phyloP scores from a whole-genome alignment of 2,329 filamentous ascomycete genomes.

The Verruconis gallopava region DNA sequence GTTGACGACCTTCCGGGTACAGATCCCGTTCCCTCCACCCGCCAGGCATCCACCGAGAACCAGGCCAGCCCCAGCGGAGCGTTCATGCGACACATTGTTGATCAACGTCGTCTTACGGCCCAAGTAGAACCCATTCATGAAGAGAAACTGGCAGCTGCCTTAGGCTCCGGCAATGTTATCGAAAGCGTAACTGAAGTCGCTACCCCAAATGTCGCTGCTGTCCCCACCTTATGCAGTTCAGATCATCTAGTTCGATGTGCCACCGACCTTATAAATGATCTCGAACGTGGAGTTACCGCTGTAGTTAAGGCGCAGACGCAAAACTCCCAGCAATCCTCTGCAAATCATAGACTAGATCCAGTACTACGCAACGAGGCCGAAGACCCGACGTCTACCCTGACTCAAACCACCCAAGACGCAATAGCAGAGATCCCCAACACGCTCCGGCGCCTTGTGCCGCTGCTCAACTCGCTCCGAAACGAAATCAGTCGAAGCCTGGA shows the following conservation, averaged over 20 bases:
- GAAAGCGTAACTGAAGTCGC: slow-evolving; percentile 35
- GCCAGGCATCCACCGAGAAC: slow-evolving; percentile 1
- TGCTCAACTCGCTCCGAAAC: slow-evolving; percentile 24
- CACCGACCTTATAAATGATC: not conserved
- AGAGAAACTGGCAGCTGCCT: slow-evolving; percentile 9
- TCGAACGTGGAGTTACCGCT: not conserved
- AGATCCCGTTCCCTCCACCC: slow-evolving; percentile 10
- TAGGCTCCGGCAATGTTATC: slow-evolving; percentile 24
- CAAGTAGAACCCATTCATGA: not conserved
- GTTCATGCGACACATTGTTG: slow-evolving; percentile 8
- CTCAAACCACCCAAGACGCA: slow-evolving; percentile 2
- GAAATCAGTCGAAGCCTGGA: slow-evolving; percentile 26
- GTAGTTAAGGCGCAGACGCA: not conserved
- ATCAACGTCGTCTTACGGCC: slow-evolving; percentile 5
- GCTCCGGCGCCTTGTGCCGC: slow-evolving; percentile 17
- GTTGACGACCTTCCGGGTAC: not conserved
- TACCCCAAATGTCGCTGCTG: slow-evolving; percentile 29
- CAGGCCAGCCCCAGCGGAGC: slow-evolving; percentile 2
- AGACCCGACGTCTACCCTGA: not conserved
- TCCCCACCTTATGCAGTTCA: slow-evolving; percentile 22
- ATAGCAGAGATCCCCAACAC: slow-evolving; percentile 3
- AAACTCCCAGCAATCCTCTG: not conserved
- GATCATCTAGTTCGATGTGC: slow-evolving; percentile 4
- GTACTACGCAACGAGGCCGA: not conserved
- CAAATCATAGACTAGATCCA: not conserved